These are phyloP conservation scores for Neonectria sp. DNA, from an alignment of 2,329 filamentous ascomycete species.

Conservation along the genomic window DNA sequence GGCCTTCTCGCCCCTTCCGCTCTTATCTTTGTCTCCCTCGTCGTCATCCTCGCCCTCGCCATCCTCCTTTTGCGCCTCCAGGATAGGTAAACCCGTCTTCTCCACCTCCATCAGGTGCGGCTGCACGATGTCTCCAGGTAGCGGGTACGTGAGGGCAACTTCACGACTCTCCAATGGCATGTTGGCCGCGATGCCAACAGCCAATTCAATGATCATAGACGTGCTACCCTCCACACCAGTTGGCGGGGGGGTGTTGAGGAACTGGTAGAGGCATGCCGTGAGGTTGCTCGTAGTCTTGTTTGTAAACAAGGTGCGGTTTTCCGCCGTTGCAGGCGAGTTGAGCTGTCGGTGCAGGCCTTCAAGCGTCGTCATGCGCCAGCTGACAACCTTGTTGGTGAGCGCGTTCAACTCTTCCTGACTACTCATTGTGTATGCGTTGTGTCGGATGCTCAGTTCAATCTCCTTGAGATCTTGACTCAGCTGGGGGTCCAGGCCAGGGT, in stretches of 20 bases:
- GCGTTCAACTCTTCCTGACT: constrained; percentile 93
- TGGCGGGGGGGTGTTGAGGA: constrained; percentile 83
- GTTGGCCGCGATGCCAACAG: constrained; percentile 87
- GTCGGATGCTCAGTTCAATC: constrained; percentile 90
- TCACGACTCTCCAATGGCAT: constrained; percentile 93
- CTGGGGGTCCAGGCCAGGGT: constrained; percentile 84
- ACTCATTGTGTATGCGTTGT: constrained; percentile 79
- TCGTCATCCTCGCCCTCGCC: constrained; percentile 61
- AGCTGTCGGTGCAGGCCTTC: constrained; percentile 87
- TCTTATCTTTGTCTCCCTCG: constrained; percentile 61
- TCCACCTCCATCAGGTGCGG: constrained; percentile 90
- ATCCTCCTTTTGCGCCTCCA: constrained; percentile 63
- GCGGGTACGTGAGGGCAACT: constrained; percentile 87
- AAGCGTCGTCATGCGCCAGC: constrained; percentile 93
- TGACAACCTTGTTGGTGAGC: constrained; percentile 87
- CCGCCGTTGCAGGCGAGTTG: constrained; percentile 73
- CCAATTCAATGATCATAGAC: constrained; percentile 93
- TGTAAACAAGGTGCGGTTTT: constrained; percentile 79
- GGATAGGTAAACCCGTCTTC: constrained; percentile 75
- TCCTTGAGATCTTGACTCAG: constrained; percentile 86
- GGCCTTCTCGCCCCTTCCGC: constrained; percentile 60
- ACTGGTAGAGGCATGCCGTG: constrained; percentile 78
- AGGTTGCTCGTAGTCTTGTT: constrained; percentile 78
- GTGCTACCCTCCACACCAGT: constrained; percentile 89
- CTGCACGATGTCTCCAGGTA: constrained; percentile 80